Evolutionary conservation across 306 rosid genomes (phyloP).

Genomic region (Vachellia collinsii): DNA sequence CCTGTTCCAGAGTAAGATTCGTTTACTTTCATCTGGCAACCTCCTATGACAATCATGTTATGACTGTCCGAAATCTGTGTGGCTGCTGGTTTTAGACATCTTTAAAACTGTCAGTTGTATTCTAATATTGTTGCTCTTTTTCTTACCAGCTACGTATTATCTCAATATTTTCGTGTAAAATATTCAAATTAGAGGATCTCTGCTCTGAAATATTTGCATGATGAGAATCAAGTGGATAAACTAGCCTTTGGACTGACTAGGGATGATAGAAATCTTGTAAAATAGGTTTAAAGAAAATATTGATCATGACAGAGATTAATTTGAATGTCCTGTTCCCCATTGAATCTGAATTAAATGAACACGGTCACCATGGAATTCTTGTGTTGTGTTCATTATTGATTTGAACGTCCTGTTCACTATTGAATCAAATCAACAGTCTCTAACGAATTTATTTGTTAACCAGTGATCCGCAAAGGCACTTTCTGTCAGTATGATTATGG

Average conservation of each 20-base stretch:
- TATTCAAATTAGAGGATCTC: not conserved
- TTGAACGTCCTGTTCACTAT: conserved; percentile 6
- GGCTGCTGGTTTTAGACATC: conserved; percentile 26
- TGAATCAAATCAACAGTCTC: not conserved
- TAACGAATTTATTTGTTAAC: conserved; percentile 34
- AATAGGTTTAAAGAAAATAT: not conserved
- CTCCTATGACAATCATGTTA: conserved; percentile 25
- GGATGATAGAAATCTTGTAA: not conserved
- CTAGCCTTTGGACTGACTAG: not conserved
- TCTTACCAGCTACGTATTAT: conserved; percentile 17
- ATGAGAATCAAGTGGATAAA: not conserved
- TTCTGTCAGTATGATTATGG: conserved; percentile 90
- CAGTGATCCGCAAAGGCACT: conserved; percentile 90
- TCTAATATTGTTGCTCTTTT: conserved; percentile 23
- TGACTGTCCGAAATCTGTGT: conserved; percentile 22
- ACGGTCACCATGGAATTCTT: not conserved
- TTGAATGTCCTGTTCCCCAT: no score
- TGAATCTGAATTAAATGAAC: no score
- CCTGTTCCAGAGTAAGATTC: conserved; percentile 89
- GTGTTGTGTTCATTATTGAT: not conserved
- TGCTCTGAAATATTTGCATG: not conserved
- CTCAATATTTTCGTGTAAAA: conserved; percentile 9
- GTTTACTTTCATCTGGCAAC: conserved; percentile 32
- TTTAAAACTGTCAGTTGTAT: not conserved
- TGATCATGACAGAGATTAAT: no score